Evolutionary conservation across 768 basidiomycete species (phyloP).

Genomic region (Scleroderma bovista): DNA sequence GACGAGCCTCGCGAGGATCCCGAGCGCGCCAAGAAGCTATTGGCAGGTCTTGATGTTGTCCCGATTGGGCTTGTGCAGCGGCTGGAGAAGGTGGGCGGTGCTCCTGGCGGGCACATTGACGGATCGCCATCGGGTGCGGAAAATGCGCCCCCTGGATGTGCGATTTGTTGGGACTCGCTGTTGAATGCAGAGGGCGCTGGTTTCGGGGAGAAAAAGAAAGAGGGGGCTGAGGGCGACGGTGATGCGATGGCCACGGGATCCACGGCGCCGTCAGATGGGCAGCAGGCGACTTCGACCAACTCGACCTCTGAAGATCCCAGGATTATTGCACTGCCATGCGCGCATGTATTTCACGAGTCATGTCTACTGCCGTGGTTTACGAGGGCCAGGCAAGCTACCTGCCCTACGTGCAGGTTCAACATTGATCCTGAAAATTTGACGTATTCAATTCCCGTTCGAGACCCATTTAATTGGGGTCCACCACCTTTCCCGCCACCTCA

Average conservation of each 20-base stretch:
- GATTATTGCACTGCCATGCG: constrained; percentile 70
- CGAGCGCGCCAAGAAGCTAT: constrained; percentile 56
- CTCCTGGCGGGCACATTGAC: constrained; percentile 28
- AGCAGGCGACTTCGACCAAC: not conserved
- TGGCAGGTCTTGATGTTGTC: constrained; percentile 62
- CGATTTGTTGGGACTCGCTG: constrained; percentile 72
- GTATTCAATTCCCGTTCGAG: constrained; percentile 25
- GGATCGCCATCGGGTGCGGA: constrained; percentile 28
- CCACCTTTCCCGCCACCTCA: not conserved
- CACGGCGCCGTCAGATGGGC: constrained; percentile 3
- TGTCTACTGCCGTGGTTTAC: constrained; percentile 84
- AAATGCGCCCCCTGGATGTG: constrained; percentile 43
- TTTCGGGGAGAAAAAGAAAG: constrained; percentile 12
- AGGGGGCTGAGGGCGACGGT: not conserved
- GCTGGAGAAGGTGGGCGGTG: constrained; percentile 46
- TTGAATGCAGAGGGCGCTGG: constrained; percentile 42
- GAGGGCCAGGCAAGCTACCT: constrained; percentile 71
- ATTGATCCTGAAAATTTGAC: constrained; percentile 77
- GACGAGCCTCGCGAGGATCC: constrained; percentile 53
- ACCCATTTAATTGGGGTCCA: constrained; percentile 8
- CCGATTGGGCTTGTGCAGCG: constrained; percentile 61
- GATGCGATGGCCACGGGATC: constrained; percentile 19
- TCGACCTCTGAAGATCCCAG: constrained; percentile 26
- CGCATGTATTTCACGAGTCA: constrained; percentile 75
- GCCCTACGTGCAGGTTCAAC: constrained; percentile 79